Conservation (phyloP, 306 rosid species). For the Quercus suber region DNA sequence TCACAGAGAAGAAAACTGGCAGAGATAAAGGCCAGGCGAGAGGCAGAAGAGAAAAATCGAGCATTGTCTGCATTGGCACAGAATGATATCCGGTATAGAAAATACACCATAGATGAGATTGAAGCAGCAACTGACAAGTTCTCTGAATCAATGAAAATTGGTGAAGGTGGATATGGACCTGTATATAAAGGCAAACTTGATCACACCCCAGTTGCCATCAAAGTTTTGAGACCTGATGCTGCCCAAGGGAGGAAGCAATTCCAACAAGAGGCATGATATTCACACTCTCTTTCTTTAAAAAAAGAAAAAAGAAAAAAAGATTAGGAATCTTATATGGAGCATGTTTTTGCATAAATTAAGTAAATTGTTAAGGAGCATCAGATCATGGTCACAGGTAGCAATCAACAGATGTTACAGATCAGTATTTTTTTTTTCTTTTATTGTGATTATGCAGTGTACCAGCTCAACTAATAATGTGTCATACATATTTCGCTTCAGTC, state of each 20-base stretch:
- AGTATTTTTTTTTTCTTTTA: too few relatives aligned
- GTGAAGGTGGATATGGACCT: slow-evolving; percentile 99
- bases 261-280: slow-evolving; percentile 68
- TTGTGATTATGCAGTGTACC: too few relatives aligned
- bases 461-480: too few relatives aligned
- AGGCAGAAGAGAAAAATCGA: slow-evolving; percentile 70
- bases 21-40: slow-evolving; percentile 70
- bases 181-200: slow-evolving; percentile 81
- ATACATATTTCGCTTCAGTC: too few relatives aligned
- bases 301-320: neutral
- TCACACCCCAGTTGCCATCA: slow-evolving; percentile 91
- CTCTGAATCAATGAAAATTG: slow-evolving; percentile 51
- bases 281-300: neutral
- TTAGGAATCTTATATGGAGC: neutral
- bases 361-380: neutral
- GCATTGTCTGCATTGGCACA: slow-evolving; percentile 49
- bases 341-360: neutral
- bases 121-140: slow-evolving; percentile 68
- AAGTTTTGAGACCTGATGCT: slow-evolving; percentile 84
- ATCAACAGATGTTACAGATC: too few relatives aligned
- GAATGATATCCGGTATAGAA: slow-evolving; percentile 64
- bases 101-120: slow-evolving; percentile 75
- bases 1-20: slow-evolving; percentile 64
- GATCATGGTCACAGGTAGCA: neutral
- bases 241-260: slow-evolving; percentile 91